Conservation (phyloP, 179 eudicot genomes). For the Actinidia arguta region DNA sequence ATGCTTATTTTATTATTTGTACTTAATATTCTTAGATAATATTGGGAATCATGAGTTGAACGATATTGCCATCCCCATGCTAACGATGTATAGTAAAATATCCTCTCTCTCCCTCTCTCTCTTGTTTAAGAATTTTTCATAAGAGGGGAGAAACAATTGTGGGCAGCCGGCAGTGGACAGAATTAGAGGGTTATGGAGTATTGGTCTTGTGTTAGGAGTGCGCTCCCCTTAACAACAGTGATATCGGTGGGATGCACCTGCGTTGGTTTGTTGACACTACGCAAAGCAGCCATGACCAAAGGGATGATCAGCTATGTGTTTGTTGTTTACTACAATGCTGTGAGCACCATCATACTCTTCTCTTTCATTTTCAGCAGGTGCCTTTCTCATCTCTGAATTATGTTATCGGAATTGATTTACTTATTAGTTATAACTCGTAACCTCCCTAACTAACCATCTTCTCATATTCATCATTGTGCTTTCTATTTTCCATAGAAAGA, state of each 20-base stretch:
- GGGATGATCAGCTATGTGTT: slow-evolving; percentile 58
- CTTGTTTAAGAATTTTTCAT: background rate
- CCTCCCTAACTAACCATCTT: background rate
- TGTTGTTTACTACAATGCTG: slow-evolving; percentile 44
- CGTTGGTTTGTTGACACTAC: slow-evolving; percentile 47
- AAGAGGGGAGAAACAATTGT: too few relatives aligned
- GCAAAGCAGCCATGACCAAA: slow-evolving; percentile 51
- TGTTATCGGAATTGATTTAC: background rate
- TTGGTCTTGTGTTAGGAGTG: slow-evolving; percentile 33
- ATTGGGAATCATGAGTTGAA: background rate
- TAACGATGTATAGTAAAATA: background rate
- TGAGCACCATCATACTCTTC: slow-evolving; percentile 44
- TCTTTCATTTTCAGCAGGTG: slow-evolving; percentile 37
- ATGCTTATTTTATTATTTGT: background rate
- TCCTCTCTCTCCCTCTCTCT: background rate
- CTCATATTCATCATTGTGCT: background rate
- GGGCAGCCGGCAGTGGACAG: background rate
- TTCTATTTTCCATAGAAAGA: slow-evolving; percentile 27
- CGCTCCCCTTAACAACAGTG: slow-evolving; percentile 50
- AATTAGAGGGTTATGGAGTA: background rate
- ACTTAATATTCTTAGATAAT: background rate
- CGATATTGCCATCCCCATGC: too few relatives aligned
- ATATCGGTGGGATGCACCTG: slow-evolving; percentile 41
- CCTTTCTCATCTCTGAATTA: background rate
- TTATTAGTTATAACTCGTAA: background rate